phyloP scores from a whole-genome alignment of 306 rosid genomes.

The Hylodesmum podocarpum region DNA sequence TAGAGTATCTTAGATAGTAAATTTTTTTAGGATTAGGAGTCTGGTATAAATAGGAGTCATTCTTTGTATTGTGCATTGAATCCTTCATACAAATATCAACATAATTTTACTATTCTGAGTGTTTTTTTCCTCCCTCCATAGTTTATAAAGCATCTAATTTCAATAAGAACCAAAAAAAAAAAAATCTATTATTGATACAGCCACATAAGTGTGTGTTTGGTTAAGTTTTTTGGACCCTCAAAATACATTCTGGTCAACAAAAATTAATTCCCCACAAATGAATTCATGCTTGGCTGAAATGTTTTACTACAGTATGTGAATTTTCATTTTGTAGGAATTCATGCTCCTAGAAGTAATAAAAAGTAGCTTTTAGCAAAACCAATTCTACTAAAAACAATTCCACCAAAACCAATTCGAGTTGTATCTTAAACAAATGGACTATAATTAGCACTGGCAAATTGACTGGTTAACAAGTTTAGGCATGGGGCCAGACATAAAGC shows the following conservation, averaged over 20 bases:
- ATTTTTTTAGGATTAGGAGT: background rate
- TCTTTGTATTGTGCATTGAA: background rate
- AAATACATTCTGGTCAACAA: too few relatives aligned
- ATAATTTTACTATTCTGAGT: background rate
- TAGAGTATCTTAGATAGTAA: background rate
- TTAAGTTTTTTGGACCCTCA: too few relatives aligned
- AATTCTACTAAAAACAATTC: too few relatives aligned
- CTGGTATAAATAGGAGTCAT: background rate
- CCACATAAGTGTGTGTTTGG: too few relatives aligned
- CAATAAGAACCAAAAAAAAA: background rate
- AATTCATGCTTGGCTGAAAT: too few relatives aligned
- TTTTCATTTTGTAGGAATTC: too few relatives aligned
- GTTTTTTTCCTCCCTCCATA: background rate
- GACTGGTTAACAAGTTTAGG: background rate
- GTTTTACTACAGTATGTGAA: too few relatives aligned
- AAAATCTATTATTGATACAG: constrained; percentile 9
- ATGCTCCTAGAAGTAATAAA: too few relatives aligned
- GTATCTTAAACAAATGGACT: too few relatives aligned
- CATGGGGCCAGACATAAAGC: constrained; percentile 2
- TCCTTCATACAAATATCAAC: background rate
- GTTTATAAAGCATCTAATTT: constrained; percentile 13
- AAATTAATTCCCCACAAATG: too few relatives aligned
- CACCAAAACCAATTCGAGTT: too few relatives aligned
- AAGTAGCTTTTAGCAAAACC: too few relatives aligned
- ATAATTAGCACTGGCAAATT: background rate